These are phyloP conservation scores for Moringa oleifera DNA, from an alignment of 345 rosid genomes.

Conservation along the genomic window DNA sequence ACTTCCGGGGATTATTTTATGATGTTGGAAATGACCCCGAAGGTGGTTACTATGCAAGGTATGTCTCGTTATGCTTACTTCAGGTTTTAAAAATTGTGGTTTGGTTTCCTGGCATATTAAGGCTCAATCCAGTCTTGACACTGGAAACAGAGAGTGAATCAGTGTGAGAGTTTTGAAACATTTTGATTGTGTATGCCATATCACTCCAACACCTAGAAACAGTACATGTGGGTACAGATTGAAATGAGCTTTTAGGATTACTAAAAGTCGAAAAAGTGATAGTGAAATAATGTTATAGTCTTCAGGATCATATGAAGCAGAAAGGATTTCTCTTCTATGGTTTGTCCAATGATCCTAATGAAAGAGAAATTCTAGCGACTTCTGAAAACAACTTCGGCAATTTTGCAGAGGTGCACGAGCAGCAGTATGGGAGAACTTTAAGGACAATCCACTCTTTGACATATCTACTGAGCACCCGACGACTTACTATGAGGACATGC, in stretches of 20 bases:
- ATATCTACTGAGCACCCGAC: conserved; percentile 97
- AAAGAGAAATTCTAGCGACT: not conserved
- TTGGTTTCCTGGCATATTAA: not conserved
- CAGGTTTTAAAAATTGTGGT: not conserved
- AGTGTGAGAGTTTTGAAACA: not conserved
- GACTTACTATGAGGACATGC: conserved; percentile 98
- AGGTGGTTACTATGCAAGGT: conserved; percentile 99
- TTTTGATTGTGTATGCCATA: not conserved
- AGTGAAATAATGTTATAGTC: too few species aligned
- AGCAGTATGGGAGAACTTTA: conserved; percentile 99
- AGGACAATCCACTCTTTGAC: conserved; percentile 92
- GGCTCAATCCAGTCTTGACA: too few species aligned
- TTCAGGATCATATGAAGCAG: not conserved
- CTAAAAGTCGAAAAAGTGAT: too few species aligned
- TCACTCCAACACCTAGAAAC: too few species aligned
- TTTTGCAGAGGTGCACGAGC: conserved; percentile 88
- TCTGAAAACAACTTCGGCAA: conserved; percentile 2
- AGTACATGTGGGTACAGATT: too few species aligned
- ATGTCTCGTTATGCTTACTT: conserved; percentile 12
- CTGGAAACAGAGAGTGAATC: not conserved
- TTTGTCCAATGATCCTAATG: not conserved
- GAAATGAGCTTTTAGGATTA: too few species aligned
- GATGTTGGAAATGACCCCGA: conserved; percentile 98
- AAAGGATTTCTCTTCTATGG: not conserved
- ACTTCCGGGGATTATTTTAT: conserved; percentile 94